Evolutionary conservation across 345 rosid species (phyloP).

Genomic region (Geranium rotundifolium): DNA sequence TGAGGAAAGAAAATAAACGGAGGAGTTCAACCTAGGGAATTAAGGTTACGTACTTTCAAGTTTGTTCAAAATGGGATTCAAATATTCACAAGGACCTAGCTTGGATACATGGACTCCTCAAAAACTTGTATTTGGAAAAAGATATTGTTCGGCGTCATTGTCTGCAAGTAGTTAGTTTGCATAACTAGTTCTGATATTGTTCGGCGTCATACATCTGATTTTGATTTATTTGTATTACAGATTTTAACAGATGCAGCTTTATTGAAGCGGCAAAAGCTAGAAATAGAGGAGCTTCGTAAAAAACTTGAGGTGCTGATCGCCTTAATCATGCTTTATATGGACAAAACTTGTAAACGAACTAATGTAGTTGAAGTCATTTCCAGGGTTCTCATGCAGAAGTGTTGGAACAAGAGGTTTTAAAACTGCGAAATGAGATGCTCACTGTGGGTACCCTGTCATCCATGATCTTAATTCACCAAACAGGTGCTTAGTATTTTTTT

Average conservation of each 20-base stretch:
- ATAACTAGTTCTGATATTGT: too few species aligned
- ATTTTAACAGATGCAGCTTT: slow-evolving; percentile 94
- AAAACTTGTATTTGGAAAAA: too few species aligned
- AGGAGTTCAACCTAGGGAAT: too few species aligned
- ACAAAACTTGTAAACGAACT: slow-evolving; percentile 3
- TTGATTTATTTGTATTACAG: slow-evolving; percentile 23
- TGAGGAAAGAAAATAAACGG: too few species aligned
- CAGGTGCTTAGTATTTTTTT: background rate
- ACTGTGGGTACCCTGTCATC: slow-evolving; percentile 33
- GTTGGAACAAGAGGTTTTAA: slow-evolving; percentile 74
- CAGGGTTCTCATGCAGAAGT: slow-evolving; percentile 91
- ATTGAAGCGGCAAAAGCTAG: slow-evolving; percentile 78
- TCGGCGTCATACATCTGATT: background rate
- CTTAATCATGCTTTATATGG: background rate
- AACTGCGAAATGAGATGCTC: slow-evolving; percentile 81
- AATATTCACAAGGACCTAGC: too few species aligned
- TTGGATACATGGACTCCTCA: too few species aligned
- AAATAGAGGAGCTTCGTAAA: slow-evolving; percentile 75
- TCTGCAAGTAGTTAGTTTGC: too few species aligned
- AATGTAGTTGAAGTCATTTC: slow-evolving; percentile 13
- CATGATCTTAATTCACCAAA: background rate
- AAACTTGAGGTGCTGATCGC: slow-evolving; percentile 67
- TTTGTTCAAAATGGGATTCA: too few species aligned
- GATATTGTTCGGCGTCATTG: too few species aligned
- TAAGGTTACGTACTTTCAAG: too few species aligned